Percentiles rank a stretch among this genome's conserved stretches.
phyloP scores from a whole-genome alignment of 768 basidiomycete genomes.

The Mycena haematopus region DNA sequence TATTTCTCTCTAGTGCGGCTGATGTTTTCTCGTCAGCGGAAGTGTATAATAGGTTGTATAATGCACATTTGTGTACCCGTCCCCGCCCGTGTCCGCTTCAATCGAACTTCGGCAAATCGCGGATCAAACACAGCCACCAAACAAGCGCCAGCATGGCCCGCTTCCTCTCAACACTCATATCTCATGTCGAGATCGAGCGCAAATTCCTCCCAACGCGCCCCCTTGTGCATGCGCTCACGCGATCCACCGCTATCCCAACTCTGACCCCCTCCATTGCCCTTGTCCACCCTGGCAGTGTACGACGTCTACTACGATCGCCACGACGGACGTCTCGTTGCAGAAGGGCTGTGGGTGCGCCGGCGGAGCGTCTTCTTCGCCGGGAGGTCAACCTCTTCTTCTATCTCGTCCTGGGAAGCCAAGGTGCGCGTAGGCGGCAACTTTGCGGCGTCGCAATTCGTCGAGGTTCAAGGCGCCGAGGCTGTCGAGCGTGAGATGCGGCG shows the following conservation, averaged over 20 bases:
- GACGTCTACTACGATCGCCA: slow-evolving; percentile 25
- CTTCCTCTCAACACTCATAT: no score
- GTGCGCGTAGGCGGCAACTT: slow-evolving; percentile 27
- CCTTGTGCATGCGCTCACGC: slow-evolving; percentile 11
- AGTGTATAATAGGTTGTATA: no score
- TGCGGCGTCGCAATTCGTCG: slow-evolving; percentile 26
- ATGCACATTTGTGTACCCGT: no score
- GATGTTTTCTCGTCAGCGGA: no score
- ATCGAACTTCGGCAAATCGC: no score
- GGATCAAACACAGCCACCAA: no score
- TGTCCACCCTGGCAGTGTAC: neutral
- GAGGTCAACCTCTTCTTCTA: neutral
- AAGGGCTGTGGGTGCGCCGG: slow-evolving; percentile 24
- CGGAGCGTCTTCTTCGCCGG: slow-evolving; percentile 5
- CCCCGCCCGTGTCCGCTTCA: no score
- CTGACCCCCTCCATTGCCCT: slow-evolving; percentile 1
- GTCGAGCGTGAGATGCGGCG: slow-evolving; percentile 24
- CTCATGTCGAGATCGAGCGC: slow-evolving; percentile 17
- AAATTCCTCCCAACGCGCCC: slow-evolving; percentile 22
- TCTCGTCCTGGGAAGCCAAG: slow-evolving; percentile 24
- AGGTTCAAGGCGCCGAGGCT: slow-evolving; percentile 22
- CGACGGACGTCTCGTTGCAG: slow-evolving; percentile 2
- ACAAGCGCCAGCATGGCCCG: no score
- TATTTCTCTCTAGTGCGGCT: no score
- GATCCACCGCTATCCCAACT: neutral